Evolutionary conservation across 345 rosid genomes (phyloP).

Genomic region (Citrus reticulata): DNA sequence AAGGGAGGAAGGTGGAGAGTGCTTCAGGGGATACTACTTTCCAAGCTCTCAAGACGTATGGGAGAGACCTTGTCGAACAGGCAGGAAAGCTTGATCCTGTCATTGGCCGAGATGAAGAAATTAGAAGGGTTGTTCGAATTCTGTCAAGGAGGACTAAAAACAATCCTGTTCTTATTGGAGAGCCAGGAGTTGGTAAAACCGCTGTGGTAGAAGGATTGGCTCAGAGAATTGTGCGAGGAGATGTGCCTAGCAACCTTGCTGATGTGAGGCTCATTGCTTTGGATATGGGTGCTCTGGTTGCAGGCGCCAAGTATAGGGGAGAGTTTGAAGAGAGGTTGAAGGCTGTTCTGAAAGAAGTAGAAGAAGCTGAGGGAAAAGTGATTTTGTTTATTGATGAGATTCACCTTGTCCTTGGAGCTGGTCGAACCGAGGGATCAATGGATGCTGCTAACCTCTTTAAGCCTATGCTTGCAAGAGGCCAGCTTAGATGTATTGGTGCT

Average conservation of each 20-base stretch:
- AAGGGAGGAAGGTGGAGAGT: slow-evolving; percentile 85
- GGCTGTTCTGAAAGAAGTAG: slow-evolving; percentile 87
- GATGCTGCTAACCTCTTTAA: slow-evolving; percentile 95
- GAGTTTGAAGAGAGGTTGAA: slow-evolving; percentile 87
- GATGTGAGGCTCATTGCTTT: slow-evolving; percentile 85
- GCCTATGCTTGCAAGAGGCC: slow-evolving; percentile 97
- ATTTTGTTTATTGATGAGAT: slow-evolving; percentile 93
- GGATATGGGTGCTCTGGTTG: slow-evolving; percentile 87
- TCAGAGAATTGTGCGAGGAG: slow-evolving; percentile 84
- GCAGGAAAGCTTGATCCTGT: slow-evolving; percentile 96
- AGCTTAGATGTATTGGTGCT: slow-evolving; percentile 90
- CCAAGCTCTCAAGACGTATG: slow-evolving; percentile 87
- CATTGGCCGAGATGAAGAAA: slow-evolving; percentile 89
- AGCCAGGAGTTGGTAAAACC: slow-evolving; percentile 94
- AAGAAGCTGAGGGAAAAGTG: slow-evolving; percentile 91
- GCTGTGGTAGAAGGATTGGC: slow-evolving; percentile 96
- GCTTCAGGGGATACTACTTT: slow-evolving; percentile 75
- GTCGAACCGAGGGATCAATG: slow-evolving; percentile 88
- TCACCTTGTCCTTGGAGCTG: slow-evolving; percentile 97
- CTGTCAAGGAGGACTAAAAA: slow-evolving; percentile 89
- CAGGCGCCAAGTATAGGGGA: slow-evolving; percentile 86
- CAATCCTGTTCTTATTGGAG: slow-evolving; percentile 92
- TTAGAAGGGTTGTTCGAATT: slow-evolving; percentile 74
- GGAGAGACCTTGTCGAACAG: slow-evolving; percentile 85
- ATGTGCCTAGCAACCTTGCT: slow-evolving; percentile 77